Conservation (phyloP, 208 protist species). For the Trypanosomatidae sp. region DNA sequence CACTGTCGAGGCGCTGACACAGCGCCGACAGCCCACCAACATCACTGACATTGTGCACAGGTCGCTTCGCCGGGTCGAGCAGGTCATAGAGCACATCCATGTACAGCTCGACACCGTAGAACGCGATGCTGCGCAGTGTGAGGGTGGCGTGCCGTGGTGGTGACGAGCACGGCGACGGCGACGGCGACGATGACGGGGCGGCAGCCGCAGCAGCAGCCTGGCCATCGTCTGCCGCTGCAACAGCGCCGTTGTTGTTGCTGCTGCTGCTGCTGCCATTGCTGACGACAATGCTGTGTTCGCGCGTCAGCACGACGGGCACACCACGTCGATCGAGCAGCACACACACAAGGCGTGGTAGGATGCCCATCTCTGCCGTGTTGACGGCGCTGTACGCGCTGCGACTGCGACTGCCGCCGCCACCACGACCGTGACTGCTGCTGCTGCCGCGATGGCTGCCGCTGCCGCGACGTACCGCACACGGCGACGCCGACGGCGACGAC, state of each 20-base stretch:
- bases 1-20: constrained; percentile 48
- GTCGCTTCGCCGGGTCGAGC: constrained; percentile 58
- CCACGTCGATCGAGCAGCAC: constrained; percentile 61
- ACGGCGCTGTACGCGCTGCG: constrained; percentile 1
- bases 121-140: constrained; percentile 47
- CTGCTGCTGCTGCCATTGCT: constrained; percentile 1
- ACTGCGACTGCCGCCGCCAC: background rate
- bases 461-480: no score
- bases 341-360: constrained; percentile 63
- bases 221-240: background rate
- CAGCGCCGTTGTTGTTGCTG: background rate
- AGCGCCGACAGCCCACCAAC: constrained; percentile 53
- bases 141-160: no score
- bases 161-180: no score
- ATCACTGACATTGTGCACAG: constrained; percentile 39
- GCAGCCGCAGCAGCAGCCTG: background rate
- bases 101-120: constrained; percentile 83
- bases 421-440: background rate
- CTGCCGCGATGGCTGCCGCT: no score
- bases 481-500: background rate
- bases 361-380: constrained; percentile 69
- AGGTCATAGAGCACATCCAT: constrained; percentile 74
- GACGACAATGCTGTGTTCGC: constrained; percentile 3
- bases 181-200: constrained; percentile 5
- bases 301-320: constrained; percentile 21